A percentile compares a stretch with the other conserved stretches of the same genome.
Evolutionary conservation across 2,329 filamentous ascomycete genomes (phyloP).

Genomic region (Clonostachys rosea): DNA sequence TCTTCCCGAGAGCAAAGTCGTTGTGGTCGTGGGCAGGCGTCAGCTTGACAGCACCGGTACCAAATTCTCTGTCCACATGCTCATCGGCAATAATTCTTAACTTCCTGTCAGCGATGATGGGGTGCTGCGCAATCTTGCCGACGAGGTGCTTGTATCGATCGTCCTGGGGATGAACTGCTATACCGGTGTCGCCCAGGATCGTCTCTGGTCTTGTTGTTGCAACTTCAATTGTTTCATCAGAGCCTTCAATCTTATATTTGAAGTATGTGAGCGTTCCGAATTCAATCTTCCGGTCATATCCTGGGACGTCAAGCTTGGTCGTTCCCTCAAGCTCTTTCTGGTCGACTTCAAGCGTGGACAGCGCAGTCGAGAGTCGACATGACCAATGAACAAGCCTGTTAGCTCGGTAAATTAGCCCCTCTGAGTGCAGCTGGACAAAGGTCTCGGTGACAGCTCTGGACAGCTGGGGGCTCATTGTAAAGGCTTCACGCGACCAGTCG

Average conservation of each 20-base stretch:
- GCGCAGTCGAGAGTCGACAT: constrained; percentile 79
- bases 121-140: constrained; percentile 81
- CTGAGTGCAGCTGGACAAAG: constrained; percentile 85
- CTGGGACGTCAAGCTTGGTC: constrained; percentile 87
- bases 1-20: constrained; percentile 82
- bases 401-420: constrained; percentile 88
- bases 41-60: constrained; percentile 95
- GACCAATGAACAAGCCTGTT: constrained; percentile 97
- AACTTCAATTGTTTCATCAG: constrained; percentile 79
- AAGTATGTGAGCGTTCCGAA: constrained; percentile 91
- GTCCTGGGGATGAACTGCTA: constrained; percentile 88
- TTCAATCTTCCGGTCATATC: constrained; percentile 93
- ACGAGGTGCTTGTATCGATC: constrained; percentile 82
- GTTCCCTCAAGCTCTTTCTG: constrained; percentile 86
- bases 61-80: constrained; percentile 89
- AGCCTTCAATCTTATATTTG: constrained; percentile 82
- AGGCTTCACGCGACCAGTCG: constrained; percentile 91
- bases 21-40: constrained; percentile 94
- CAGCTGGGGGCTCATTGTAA: constrained; percentile 88
- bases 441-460: constrained; percentile 82
- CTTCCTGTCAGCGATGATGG: constrained; percentile 73
- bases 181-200: constrained; percentile 90
- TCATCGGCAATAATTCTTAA: constrained; percentile 83
- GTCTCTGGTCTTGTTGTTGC: constrained; percentile 93
- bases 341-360: constrained; percentile 87